Evolutionary conservation across 192 early-diverging fungal species (phyloP).

Genomic region (Hyaloraphidium curvatum): DNA sequence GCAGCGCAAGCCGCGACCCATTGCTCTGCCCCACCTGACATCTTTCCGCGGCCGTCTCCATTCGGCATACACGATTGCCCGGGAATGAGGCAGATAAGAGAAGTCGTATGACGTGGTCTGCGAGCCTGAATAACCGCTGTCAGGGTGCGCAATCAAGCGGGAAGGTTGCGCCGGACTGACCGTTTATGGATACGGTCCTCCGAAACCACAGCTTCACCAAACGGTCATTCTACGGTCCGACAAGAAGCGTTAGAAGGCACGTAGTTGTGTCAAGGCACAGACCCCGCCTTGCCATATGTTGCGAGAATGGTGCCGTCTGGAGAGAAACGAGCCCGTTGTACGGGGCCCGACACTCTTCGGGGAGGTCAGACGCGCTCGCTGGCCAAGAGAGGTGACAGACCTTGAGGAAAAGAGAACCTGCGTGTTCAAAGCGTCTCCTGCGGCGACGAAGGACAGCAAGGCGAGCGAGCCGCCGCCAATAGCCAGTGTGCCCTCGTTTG

Average conservation of each 20-base stretch:
- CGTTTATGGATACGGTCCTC: background rate
- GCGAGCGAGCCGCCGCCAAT: background rate
- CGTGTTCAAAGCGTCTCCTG: background rate
- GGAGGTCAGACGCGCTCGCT: background rate
- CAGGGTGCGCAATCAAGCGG: background rate
- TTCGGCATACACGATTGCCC: constrained; percentile 31
- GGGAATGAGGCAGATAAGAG: constrained; percentile 44
- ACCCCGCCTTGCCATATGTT: background rate
- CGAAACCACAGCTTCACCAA: background rate
- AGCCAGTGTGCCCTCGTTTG: background rate
- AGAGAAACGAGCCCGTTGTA: background rate
- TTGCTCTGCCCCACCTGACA: constrained; percentile 9
- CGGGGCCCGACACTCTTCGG: background rate
- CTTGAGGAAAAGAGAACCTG: background rate
- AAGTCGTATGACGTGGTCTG: constrained; percentile 19
- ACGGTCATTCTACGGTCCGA: background rate
- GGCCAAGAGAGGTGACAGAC: background rate
- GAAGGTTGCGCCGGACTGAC: background rate
- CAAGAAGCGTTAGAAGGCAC: background rate
- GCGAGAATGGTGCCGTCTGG: background rate
- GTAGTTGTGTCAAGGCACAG: background rate
- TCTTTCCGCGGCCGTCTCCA: constrained; percentile 32
- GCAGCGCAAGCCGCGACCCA: background rate
- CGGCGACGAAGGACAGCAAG: background rate
- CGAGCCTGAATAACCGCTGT: background rate